Conservation (phyloP, 2,329 filamentous ascomycete species). For the Fusarium sp. region DNA sequence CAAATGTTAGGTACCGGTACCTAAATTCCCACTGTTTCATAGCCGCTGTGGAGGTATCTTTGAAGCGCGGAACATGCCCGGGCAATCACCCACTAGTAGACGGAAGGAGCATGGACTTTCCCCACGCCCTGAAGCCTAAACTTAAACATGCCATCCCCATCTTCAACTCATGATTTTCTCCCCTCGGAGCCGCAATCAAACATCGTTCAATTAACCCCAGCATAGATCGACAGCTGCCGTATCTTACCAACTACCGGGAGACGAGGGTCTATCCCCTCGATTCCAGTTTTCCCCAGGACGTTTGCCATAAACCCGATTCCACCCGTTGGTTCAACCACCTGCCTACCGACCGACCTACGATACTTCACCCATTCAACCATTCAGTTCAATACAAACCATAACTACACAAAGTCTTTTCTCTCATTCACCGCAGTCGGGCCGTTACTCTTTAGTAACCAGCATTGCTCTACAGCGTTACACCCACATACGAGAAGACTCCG, state of each 20-base stretch:
- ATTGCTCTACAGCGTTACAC: background rate
- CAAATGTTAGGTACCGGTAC: conserved; percentile 1
- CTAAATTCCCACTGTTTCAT: background rate
- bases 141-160: conserved; percentile 33
- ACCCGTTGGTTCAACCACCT: conserved; percentile 19
- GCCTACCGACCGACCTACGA: background rate
- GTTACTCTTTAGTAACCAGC: background rate
- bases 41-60: conserved; percentile 15
- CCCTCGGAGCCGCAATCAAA: conserved; percentile 36
- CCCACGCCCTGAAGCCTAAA: conserved; percentile 26
- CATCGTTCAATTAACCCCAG: conserved; percentile 16
- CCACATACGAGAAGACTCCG: background rate
- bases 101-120: conserved; percentile 4
- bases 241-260: conserved; percentile 21
- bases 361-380: conserved; percentile 3
- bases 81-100: background rate
- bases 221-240: conserved; percentile 7
- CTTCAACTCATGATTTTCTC: conserved; percentile 29
- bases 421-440: background rate
- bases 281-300: conserved; percentile 11
- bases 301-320: conserved; percentile 42
- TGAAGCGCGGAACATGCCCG: conserved; percentile 31
- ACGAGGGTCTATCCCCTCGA: conserved; percentile 27
- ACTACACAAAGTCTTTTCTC: background rate
- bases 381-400: background rate